Conservation (phyloP, 208 protist genomes). For the Wallacemonas sp. region DNA sequence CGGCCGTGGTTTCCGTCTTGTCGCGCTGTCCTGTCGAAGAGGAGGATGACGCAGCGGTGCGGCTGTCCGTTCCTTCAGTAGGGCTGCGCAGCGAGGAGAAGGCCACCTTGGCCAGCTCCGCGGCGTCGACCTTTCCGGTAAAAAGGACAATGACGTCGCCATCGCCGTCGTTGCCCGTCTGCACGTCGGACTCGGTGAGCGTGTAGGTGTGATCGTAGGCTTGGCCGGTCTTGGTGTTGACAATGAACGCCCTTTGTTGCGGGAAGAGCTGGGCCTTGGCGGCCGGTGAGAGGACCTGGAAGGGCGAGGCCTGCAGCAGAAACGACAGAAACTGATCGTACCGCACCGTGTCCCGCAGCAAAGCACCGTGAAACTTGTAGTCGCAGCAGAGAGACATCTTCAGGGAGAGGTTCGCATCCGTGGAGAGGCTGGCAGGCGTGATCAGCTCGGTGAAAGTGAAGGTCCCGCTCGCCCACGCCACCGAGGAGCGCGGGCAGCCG, state of each 20-base stretch:
- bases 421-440: slow-evolving; percentile 61
- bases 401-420: slow-evolving; percentile 54
- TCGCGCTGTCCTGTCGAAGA: no score
- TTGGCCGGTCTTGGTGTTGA: slow-evolving; percentile 29
- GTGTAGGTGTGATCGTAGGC: slow-evolving; percentile 45
- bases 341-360: slow-evolving; percentile 56
- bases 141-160: slow-evolving; percentile 86
- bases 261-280: slow-evolving; percentile 80
- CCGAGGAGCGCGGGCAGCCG: slow-evolving; percentile 76
- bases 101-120: slow-evolving; percentile 24
- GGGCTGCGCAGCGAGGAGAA: slow-evolving; percentile 19
- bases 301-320: slow-evolving; percentile 81
- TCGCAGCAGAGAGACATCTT: slow-evolving; percentile 83
- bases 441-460: slow-evolving; percentile 61
- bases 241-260: slow-evolving; percentile 35
- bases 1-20: background rate
- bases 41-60: no score
- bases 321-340: slow-evolving; percentile 73
- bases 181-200: slow-evolving; percentile 39
- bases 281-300: slow-evolving; percentile 55
- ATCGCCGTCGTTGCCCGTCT: slow-evolving; percentile 60
- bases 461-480: slow-evolving; percentile 83
- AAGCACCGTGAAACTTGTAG: slow-evolving; percentile 67
- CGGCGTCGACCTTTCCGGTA: slow-evolving; percentile 45
- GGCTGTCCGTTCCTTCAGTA: slow-evolving; percentile 1